Conservation (phyloP, 2,329 filamentous ascomycete genomes). For the Verticillium alfalfae region DNA sequence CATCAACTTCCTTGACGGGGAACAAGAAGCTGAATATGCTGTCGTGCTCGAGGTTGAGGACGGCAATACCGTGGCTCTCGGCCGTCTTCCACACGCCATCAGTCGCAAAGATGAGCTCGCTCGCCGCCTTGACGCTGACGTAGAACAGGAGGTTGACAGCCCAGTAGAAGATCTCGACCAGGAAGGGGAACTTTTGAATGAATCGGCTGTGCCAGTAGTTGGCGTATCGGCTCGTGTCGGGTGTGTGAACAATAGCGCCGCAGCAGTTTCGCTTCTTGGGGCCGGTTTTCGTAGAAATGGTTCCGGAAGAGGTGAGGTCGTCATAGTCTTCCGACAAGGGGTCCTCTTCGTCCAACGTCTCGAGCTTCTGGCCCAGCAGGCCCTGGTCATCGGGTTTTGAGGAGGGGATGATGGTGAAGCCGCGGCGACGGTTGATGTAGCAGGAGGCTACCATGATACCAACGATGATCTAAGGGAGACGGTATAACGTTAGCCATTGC, state of each 20-base stretch:
- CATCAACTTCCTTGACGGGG: constrained; percentile 42
- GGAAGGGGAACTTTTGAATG: constrained; percentile 60
- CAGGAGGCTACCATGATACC: constrained; percentile 20
- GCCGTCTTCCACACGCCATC: constrained; percentile 48
- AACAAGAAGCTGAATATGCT: constrained; percentile 44
- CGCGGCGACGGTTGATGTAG: constrained; percentile 19
- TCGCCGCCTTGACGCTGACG: constrained; percentile 23
- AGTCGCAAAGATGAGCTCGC: constrained; percentile 25
- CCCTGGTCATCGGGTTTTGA: constrained; percentile 11
- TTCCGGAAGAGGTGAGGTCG: constrained; percentile 4
- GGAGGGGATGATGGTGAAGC: constrained; percentile 15
- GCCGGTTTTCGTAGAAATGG: constrained; percentile 20
- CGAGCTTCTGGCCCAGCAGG: constrained; percentile 12
- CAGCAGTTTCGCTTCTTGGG: constrained; percentile 46
- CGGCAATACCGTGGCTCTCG: constrained; percentile 46
- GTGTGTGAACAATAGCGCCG: constrained; percentile 43
- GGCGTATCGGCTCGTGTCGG: constrained; percentile 48
- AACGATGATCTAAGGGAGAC: constrained; percentile 15
- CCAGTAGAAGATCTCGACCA: constrained; percentile 74
- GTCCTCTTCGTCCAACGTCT: constrained; percentile 10
- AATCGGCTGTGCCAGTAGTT: constrained; percentile 56
- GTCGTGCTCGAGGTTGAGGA: constrained; percentile 50
- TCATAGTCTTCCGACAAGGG: constrained; percentile 10
- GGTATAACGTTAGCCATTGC: not conserved
- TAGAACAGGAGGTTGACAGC: constrained; percentile 45